Evolutionary conservation across 2,329 filamentous ascomycete genomes (phyloP).

Genomic region (Scleromitrula shiraiana): DNA sequence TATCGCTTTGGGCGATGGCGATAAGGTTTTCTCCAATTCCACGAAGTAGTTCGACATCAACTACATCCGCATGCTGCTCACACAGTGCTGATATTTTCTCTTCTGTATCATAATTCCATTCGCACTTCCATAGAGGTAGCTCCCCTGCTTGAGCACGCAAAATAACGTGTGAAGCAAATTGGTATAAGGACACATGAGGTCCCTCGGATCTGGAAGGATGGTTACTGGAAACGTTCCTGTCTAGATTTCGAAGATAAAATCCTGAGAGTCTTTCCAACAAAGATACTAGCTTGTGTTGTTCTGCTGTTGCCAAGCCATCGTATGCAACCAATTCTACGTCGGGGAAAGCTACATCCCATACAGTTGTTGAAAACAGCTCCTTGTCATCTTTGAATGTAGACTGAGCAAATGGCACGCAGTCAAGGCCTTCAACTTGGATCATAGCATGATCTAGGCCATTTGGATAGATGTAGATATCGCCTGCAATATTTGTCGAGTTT

Average conservation of each 20-base stretch:
- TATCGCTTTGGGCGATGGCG: conserved; percentile 15
- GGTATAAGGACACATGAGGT: not conserved
- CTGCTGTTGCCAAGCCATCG: conserved; percentile 5
- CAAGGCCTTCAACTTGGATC: conserved; percentile 18
- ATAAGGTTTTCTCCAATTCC: conserved; percentile 17
- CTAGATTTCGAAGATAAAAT: not conserved
- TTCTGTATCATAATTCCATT: not conserved
- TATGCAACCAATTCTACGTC: not conserved
- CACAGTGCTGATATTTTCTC: not conserved
- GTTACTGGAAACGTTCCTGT: not conserved
- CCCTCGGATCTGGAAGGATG: not conserved
- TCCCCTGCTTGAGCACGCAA: not conserved
- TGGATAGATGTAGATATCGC: not conserved
- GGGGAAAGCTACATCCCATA: conserved; percentile 9
- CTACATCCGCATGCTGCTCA: not conserved
- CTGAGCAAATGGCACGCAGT: conserved; percentile 13
- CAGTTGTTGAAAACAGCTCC: conserved; percentile 16
- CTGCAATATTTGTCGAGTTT: not conserved
- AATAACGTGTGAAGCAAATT: not conserved
- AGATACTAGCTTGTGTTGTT: conserved; percentile 9
- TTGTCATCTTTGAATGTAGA: conserved; percentile 16
- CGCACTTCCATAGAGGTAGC: conserved; percentile 1
- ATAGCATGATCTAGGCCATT: conserved; percentile 2
- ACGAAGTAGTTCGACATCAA: conserved; percentile 14
- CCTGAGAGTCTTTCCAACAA: conserved; percentile 5